These are phyloP conservation scores for Alloascoidea africana DNA, from an alignment of 805 yeast genomes.

Conservation along the genomic window DNA sequence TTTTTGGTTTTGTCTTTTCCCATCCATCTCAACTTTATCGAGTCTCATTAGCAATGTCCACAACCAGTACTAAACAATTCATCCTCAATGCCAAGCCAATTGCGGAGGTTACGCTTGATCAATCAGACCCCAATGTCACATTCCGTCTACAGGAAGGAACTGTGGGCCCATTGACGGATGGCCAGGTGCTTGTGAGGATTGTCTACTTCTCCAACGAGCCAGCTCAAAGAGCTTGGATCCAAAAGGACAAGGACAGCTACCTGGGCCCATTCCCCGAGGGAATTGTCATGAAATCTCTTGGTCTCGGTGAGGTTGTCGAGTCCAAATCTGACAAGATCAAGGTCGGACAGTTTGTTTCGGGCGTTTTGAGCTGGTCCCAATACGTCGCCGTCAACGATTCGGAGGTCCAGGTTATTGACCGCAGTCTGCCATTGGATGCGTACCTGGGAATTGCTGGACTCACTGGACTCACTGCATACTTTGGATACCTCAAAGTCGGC, in stretches of 20 bases:
- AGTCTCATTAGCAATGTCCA: too few species aligned
- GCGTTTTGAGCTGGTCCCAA: constrained; percentile 31
- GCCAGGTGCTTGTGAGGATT: constrained; percentile 27
- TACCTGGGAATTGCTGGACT: constrained; percentile 36
- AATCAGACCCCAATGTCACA: not conserved
- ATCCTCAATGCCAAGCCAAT: not conserved
- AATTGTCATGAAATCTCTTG: constrained; percentile 26
- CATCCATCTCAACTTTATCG: too few species aligned
- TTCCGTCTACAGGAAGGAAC: not conserved
- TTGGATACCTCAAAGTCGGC: constrained; percentile 36
- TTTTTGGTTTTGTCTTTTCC: too few species aligned
- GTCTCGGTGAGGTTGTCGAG: constrained; percentile 33
- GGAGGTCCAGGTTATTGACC: constrained; percentile 8
- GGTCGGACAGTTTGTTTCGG: constrained; percentile 29
- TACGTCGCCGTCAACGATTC: constrained; percentile 21
- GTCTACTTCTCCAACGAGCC: constrained; percentile 40
- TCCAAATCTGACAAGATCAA: constrained; percentile 25
- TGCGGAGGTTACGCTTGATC: not conserved
- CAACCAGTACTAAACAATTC: not conserved
- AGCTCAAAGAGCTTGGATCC: constrained; percentile 42
- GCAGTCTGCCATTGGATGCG: constrained; percentile 14
- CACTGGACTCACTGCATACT: constrained; percentile 48
- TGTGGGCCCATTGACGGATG: constrained; percentile 8
- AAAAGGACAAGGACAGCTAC: constrained; percentile 17
- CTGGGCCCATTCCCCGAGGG: constrained; percentile 24